Evolutionary conservation across 495 filamentous ascomycete species (phyloP).

Genomic region (Cudoniella acicularis): DNA sequence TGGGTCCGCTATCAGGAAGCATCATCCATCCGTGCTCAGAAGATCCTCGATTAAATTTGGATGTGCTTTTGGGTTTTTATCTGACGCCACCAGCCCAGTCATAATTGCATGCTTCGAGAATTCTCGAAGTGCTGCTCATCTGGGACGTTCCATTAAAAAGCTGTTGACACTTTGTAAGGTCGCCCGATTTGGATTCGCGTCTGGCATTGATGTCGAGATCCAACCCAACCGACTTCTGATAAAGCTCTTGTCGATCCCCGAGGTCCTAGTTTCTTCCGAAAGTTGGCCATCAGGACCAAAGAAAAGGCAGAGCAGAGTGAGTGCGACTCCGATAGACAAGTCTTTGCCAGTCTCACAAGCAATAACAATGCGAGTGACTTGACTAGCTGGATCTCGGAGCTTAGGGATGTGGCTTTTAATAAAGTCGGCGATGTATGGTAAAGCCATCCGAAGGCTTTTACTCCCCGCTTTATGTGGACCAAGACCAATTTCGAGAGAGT

Average conservation of each 20-base stretch:
- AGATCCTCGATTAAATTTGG: too few species aligned
- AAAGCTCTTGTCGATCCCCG: slow-evolving; percentile 57
- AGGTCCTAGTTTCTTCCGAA: background rate
- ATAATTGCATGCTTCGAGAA: too few species aligned
- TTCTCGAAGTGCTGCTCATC: too few species aligned
- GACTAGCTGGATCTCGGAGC: background rate
- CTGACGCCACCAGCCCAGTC: too few species aligned
- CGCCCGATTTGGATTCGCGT: slow-evolving; percentile 73
- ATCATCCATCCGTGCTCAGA: too few species aligned
- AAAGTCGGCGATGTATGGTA: slow-evolving; percentile 51
- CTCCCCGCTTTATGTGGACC: slow-evolving; percentile 67
- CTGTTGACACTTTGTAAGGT: slow-evolving; percentile 86
- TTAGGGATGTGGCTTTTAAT: slow-evolving; percentile 24
- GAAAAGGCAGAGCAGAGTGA: slow-evolving; percentile 61
- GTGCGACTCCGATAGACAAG: slow-evolving; percentile 57
- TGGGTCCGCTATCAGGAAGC: too few species aligned
- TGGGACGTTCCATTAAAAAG: slow-evolving; percentile 61
- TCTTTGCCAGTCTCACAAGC: slow-evolving; percentile 62
- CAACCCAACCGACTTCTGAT: slow-evolving; percentile 73
- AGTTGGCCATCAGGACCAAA: slow-evolving; percentile 52
- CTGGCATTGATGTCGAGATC: slow-evolving; percentile 69
- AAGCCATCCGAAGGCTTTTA: slow-evolving; percentile 63
- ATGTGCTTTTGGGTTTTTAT: too few species aligned
- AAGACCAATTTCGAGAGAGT: slow-evolving; percentile 59
- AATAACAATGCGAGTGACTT: slow-evolving; percentile 39